Conservation (phyloP, 306 rosid genomes). For the Castanospermum australe region DNA sequence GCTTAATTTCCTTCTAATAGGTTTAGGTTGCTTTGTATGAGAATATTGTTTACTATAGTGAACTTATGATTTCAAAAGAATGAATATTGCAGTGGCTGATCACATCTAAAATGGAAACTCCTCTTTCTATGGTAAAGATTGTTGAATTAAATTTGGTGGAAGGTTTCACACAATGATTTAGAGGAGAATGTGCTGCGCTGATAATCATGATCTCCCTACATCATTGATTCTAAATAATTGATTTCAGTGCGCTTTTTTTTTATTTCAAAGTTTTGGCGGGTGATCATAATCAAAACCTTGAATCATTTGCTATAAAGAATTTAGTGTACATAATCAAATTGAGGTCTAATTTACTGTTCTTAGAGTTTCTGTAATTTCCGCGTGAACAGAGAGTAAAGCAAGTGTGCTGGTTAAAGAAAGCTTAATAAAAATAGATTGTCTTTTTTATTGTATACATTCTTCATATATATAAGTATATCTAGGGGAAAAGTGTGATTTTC, state of each 20-base stretch:
- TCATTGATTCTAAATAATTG: background rate
- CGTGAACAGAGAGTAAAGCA: conserved; percentile 36
- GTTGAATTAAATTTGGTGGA: conserved; percentile 3
- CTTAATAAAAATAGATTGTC: conserved; percentile 17
- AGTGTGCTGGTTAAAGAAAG: conserved; percentile 20
- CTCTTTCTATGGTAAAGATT: background rate
- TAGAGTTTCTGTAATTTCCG: conserved; percentile 16
- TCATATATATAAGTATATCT: background rate
- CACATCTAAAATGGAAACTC: background rate
- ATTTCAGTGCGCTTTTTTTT: background rate
- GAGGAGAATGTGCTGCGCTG: conserved; percentile 17
- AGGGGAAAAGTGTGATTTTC: conserved; percentile 33
- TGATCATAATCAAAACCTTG: conserved; percentile 13
- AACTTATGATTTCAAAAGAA: conserved; percentile 34
- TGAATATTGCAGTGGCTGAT: conserved; percentile 12
- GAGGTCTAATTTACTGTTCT: conserved; percentile 2
- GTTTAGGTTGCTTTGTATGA: conserved; percentile 44
- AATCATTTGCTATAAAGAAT: background rate
- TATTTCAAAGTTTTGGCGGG: conserved; percentile 17
- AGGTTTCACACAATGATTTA: conserved; percentile 17
- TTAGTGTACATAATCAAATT: conserved; percentile 24
- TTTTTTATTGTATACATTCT: conserved; percentile 16
- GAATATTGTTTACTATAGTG: conserved; percentile 30
- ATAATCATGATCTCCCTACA: conserved; percentile 6
- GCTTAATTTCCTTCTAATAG: background rate